phyloP scores from a whole-genome alignment of 2,329 filamentous ascomycete genomes.

The Graphiopsis chlorocephala region DNA sequence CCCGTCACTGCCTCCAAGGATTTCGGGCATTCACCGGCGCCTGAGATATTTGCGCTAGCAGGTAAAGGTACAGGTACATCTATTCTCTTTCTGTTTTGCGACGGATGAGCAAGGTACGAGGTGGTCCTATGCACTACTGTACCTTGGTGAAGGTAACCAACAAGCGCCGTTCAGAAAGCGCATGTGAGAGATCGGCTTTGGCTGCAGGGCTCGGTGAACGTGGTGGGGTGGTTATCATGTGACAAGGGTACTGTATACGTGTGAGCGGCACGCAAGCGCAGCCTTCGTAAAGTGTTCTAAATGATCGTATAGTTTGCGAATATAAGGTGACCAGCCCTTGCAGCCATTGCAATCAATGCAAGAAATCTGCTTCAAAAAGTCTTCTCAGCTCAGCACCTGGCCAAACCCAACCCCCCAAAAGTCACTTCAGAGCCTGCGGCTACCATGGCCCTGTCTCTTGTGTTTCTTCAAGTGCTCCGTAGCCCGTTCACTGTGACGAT shows the following conservation, averaged over 20 bases:
- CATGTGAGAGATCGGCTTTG: not conserved
- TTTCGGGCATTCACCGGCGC: not conserved
- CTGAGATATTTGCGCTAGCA: no score
- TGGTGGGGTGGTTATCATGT: not conserved
- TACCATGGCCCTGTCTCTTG: constrained; percentile 27
- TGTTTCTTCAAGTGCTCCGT: constrained; percentile 27
- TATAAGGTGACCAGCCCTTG: not conserved
- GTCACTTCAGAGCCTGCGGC: not conserved
- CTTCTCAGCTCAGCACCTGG: not conserved
- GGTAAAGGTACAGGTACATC: not conserved
- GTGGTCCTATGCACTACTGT: no score
- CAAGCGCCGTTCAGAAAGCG: not conserved
- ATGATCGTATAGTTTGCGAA: not conserved
- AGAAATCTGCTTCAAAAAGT: not conserved
- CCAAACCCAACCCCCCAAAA: no score
- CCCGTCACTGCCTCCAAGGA: not conserved
- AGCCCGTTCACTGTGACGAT: constrained; percentile 17
- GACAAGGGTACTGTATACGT: not conserved
- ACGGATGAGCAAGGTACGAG: not conserved
- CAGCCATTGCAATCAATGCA: constrained; percentile 4
- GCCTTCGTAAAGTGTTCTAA: not conserved
- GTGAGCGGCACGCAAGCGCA: not conserved
- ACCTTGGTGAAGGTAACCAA: no score
- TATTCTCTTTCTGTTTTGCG: not conserved
- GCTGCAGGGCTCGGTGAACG: no score